These are phyloP conservation scores for Diaporthe sp. DNA, from an alignment of 2,329 filamentous ascomycete genomes.

Conservation along the genomic window DNA sequence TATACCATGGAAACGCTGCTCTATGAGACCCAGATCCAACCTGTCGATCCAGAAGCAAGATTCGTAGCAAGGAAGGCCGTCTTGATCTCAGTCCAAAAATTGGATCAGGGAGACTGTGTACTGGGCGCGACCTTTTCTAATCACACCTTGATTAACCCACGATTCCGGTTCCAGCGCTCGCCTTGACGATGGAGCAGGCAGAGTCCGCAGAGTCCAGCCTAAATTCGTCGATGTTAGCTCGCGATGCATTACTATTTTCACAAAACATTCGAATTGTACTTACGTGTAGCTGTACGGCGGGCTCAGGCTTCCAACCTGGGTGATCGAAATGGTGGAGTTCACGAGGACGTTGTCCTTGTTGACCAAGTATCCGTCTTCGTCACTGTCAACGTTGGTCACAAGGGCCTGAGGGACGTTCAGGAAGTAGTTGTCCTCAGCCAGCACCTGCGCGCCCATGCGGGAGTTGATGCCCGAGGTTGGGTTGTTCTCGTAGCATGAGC, in stretches of 20 bases:
- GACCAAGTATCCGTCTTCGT: conserved; percentile 58
- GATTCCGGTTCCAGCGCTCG: conserved; percentile 33
- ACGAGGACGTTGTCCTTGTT: conserved; percentile 59
- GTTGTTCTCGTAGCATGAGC: conserved; percentile 58
- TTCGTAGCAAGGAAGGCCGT: background rate
- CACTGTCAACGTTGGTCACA: conserved; percentile 58
- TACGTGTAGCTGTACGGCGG: conserved; percentile 53
- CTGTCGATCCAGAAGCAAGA: background rate
- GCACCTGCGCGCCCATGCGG: conserved; percentile 63
- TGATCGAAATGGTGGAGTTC: conserved; percentile 50
- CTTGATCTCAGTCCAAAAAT: background rate
- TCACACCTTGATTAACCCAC: background rate
- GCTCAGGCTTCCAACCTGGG: conserved; percentile 49
- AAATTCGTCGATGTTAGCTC: background rate
- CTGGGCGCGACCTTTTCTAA: background rate
- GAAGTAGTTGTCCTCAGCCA: conserved; percentile 65
- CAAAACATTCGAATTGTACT: conserved; percentile 33
- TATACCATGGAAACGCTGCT: background rate
- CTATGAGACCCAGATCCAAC: background rate
- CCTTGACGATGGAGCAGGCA: conserved; percentile 25
- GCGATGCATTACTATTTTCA: background rate
- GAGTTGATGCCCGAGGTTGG: conserved; percentile 65
- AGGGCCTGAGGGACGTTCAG: conserved; percentile 56
- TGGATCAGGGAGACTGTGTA: too few relatives aligned
- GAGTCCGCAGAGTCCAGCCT: conserved; percentile 34